Evolutionary conservation across 768 basidiomycete species (phyloP).

Genomic region (Mycena latifolia): DNA sequence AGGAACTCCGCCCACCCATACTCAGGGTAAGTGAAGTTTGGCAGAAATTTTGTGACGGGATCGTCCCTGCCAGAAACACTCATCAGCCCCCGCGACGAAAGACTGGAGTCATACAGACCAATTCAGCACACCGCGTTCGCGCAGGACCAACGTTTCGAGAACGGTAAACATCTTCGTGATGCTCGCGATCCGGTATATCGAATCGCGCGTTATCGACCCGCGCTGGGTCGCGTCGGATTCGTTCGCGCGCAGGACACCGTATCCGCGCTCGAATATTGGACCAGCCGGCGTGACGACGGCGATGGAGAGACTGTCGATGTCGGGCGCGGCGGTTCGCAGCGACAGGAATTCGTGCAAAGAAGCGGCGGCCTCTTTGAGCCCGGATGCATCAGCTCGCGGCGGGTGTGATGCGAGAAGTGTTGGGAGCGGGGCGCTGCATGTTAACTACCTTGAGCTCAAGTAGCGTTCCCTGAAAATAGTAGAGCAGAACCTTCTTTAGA

Average conservation of each 20-base stretch:
- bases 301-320: conserved; percentile 64
- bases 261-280: conserved; percentile 58
- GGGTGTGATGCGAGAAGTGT: conserved; percentile 22
- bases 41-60: conserved; percentile 58
- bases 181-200: conserved; percentile 65
- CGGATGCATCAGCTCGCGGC: conserved; percentile 13
- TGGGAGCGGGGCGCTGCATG: conserved; percentile 28
- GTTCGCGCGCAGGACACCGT: conserved; percentile 58
- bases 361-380: conserved; percentile 15
- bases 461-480: too few species aligned
- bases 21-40: conserved; percentile 50
- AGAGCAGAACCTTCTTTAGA: neutral
- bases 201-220: conserved; percentile 51
- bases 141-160: conserved; percentile 61
- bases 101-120: conserved; percentile 47
- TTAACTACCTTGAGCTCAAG: conserved; percentile 1
- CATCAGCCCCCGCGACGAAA: neutral
- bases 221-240: conserved; percentile 45
- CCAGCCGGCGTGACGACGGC: conserved; percentile 62
- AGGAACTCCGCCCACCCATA: conserved; percentile 51
- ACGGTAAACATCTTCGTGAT: conserved; percentile 65
- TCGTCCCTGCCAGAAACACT: conserved; percentile 55
- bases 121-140: conserved; percentile 56
- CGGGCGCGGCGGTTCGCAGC: conserved; percentile 42
- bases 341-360: conserved; percentile 45